Percentiles rank a stretch among this genome's conserved stretches.
phyloP scores from a whole-genome alignment of 1,284 basidiomycete genomes.

The Cryptococcus sp. region DNA sequence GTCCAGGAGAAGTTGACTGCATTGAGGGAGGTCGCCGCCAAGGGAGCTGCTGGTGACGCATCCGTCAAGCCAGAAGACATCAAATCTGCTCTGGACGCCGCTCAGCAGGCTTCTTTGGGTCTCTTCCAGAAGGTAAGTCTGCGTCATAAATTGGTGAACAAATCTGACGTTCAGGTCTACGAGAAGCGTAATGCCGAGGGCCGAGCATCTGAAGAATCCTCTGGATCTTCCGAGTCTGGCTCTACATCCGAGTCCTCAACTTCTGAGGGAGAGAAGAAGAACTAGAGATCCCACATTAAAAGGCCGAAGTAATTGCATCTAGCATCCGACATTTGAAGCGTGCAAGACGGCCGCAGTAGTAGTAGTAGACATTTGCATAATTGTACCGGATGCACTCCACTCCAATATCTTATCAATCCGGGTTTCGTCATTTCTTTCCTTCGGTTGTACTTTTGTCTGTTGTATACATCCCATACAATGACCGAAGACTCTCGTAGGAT shows the following conservation, averaged over 20 bases:
- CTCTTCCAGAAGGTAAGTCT: conserved; percentile 90
- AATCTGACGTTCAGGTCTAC: conserved; percentile 59
- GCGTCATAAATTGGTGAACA: background rate
- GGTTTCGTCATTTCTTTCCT: too few species aligned
- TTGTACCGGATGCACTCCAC: background rate
- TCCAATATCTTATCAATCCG: too few species aligned
- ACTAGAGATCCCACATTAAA: too few species aligned
- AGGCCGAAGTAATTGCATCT: too few species aligned
- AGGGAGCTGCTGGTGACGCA: conserved; percentile 83
- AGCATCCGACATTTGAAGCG: background rate
- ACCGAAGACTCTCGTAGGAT: conserved; percentile 16
- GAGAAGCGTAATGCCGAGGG: conserved; percentile 69
- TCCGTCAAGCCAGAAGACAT: conserved; percentile 79
- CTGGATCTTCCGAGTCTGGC: conserved; percentile 9
- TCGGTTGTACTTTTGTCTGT: too few species aligned
- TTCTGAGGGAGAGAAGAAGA: conserved; percentile 36
- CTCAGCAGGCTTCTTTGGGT: conserved; percentile 92
- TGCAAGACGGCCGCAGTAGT: background rate
- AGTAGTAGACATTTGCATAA: too few species aligned
- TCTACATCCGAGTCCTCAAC: conserved; percentile 10
- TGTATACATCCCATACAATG: too few species aligned
- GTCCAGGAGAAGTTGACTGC: conserved; percentile 80
- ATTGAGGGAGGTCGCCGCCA: conserved; percentile 82
- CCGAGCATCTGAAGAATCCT: conserved; percentile 51
- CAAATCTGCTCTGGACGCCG: conserved; percentile 88